phyloP scores from a whole-genome alignment of 1,284 basidiomycete genomes.

The Volvariella volvacea region DNA sequence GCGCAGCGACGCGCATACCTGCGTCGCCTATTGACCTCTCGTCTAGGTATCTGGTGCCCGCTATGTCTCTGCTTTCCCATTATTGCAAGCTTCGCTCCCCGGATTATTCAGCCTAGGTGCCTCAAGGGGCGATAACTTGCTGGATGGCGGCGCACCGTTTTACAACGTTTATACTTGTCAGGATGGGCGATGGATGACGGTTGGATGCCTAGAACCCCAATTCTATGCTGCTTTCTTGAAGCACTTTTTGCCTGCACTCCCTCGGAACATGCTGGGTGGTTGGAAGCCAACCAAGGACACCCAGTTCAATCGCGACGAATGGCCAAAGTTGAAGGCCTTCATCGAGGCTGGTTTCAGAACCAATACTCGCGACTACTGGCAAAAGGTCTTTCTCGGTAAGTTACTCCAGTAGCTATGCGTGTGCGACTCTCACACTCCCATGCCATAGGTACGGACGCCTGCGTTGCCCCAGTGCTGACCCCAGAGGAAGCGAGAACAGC shows the following conservation, averaged over 20 bases:
- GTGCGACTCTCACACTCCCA: neutral
- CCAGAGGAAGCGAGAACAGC: slow-evolving; percentile 50
- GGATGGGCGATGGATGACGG: slow-evolving; percentile 70
- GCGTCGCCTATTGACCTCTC: neutral
- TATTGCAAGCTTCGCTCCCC: slow-evolving; percentile 41
- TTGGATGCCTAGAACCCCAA: slow-evolving; percentile 68
- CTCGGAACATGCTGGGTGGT: slow-evolving; percentile 22
- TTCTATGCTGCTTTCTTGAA: slow-evolving; percentile 62
- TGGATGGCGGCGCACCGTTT: slow-evolving; percentile 79
- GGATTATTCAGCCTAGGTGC: slow-evolving; percentile 30
- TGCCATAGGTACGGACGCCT: slow-evolving; percentile 65
- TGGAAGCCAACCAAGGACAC: slow-evolving; percentile 50
- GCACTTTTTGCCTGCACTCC: slow-evolving; percentile 47
- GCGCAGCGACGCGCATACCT: slow-evolving; percentile 9
- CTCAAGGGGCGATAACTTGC: slow-evolving; percentile 52
- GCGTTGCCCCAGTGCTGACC: slow-evolving; percentile 68
- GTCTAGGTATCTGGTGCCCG: slow-evolving; percentile 70
- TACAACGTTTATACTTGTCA: slow-evolving; percentile 72
- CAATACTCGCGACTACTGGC: slow-evolving; percentile 65
- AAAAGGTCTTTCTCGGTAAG: slow-evolving; percentile 56
- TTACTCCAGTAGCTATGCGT: slow-evolving; percentile 3
- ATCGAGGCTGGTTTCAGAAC: slow-evolving; percentile 58
- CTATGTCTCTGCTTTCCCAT: slow-evolving; percentile 68
- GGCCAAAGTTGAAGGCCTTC: slow-evolving; percentile 56
- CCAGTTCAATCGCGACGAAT: slow-evolving; percentile 47